Evolutionary conservation across 2,329 filamentous ascomycete genomes (phyloP), one percentile per base, ranked within the genome.

Genomic region (Fusarium odoratissimum): DNA sequence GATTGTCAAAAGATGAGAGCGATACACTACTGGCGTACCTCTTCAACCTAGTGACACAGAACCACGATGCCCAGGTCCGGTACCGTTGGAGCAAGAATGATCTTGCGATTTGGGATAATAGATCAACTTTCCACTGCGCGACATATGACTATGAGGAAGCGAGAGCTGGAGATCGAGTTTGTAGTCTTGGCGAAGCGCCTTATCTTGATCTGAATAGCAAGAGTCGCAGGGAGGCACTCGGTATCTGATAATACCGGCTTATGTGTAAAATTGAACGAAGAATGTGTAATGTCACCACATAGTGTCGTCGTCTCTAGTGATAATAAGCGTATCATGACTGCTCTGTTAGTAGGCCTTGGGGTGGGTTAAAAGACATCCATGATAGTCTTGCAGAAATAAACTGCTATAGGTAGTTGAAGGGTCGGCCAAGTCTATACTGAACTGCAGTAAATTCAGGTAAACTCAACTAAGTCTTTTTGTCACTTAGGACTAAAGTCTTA

Each of bases 91-190:
- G 80, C 59, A 81, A 84, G 75, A 87, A 88, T 62, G 86, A 89
- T 72, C 76, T 86, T 8, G 87, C 89, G 3, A 90, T 92, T 71
- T 93, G 91, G 91, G 91, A 93, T 76, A 92, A 92, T 75, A 80
- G 85, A 56, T 85, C 80, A 35, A 86, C 82, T 16, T 84, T 81
- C 72, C 84, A 86, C 67, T 84, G 86, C 41, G 90, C 89, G 0
- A 92, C 89, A 0, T 91, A 88, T 69, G 91, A 92, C 72, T 92
- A 91, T 17, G 82, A 74, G 8, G 83, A 82, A 11, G 82, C 82
- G 3, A 77, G 84, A 7, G 79, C 80, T n/a, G 84, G 84, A 8
- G 81, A 85, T 61, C 77, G 84, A 2, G 84, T 84, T 1, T 81
- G 79, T 41, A 83, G 81, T 33, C 66, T 85, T 42, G 84, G 84